Evolutionary conservation across 768 basidiomycete species (phyloP), one percentile per base, ranked within the genome.

Genomic region (Mycena chlorophos): DNA sequence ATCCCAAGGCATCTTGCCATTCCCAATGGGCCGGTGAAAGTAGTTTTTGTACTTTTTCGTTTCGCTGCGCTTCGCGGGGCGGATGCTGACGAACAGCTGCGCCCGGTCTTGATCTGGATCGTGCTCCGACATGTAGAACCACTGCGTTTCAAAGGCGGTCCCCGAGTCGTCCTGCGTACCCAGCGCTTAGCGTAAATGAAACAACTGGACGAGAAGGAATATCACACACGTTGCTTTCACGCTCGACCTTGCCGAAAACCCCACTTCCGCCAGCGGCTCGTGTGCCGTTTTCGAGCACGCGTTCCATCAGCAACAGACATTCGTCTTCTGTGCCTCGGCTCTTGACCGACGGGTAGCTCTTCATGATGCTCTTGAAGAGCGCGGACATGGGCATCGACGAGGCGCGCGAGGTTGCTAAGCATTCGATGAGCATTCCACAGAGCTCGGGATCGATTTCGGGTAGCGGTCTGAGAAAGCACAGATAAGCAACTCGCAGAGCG

Each of bases 21-120:
- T 90, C 27, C 73, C 85, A 56, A 91, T 70, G 8, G 89, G 89
- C 26, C 78, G 77, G 73, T 85, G 91, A 71, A 91, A 92, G 71
- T 92, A 92, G 68, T 89, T 87, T 69, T 91, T 91, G 58, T 86
- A 88, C 72, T 89, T 87, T 78, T 87, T 90, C 68, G 88, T 91
- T 70, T 83, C 87, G 45, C 73, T 84, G 51, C 89, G 73, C 71
- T 90, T 91, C 52, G 77, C 87, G 20, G 84, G 80, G 14, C 87
- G 81, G 1, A 89, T 83, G 57, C 82, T 84, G 64, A 75, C 69
- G 53, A 91, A 80, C 56, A 89, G 69, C 61, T 74, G 68, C 27
- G 88, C 88, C n/a, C 88, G 77, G 53, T 89, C 88, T 61, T 75
- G 75, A 65, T 91, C 88, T 62, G 79, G 75, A 62, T 91, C 88